These are phyloP conservation scores for Trebouxia gelatinosa DNA, from an alignment of 163 green algal species.

Conservation along the genomic window DNA sequence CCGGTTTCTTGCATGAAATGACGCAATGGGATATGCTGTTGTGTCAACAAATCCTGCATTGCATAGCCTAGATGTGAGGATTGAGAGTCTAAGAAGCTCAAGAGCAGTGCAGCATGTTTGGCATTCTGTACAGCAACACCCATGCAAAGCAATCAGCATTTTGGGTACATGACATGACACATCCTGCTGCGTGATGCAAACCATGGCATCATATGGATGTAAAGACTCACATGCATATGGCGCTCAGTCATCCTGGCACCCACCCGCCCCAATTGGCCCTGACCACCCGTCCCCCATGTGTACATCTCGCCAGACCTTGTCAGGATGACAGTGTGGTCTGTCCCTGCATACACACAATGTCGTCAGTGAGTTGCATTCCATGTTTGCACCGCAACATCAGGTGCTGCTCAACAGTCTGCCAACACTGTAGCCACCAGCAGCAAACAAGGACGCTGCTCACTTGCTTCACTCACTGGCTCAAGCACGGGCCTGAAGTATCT, in stretches of 20 bases:
- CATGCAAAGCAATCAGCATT: background rate
- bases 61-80: background rate
- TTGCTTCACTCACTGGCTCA: no score
- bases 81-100: background rate
- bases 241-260: conserved; percentile 44
- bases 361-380: background rate
- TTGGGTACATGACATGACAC: no score
- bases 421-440: no score
- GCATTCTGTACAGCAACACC: background rate
- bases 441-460: no score
- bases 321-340: conserved; percentile 75
- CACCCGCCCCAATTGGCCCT: conserved; percentile 83
- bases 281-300: conserved; percentile 78
- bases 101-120: background rate
- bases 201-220: background rate
- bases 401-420: no score
- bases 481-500: no score
- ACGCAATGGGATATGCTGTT: background rate
- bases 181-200: no score
- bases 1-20: no score
- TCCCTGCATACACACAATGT: conserved; percentile 48
- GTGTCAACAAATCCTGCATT: background rate
- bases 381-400: no score
- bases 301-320: conserved; percentile 64
- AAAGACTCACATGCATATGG: conserved; percentile 21